Base-by-base conservation (phyloP, 2,329 filamentous ascomycete genomes). In the Epichloe uncinata region DNA sequence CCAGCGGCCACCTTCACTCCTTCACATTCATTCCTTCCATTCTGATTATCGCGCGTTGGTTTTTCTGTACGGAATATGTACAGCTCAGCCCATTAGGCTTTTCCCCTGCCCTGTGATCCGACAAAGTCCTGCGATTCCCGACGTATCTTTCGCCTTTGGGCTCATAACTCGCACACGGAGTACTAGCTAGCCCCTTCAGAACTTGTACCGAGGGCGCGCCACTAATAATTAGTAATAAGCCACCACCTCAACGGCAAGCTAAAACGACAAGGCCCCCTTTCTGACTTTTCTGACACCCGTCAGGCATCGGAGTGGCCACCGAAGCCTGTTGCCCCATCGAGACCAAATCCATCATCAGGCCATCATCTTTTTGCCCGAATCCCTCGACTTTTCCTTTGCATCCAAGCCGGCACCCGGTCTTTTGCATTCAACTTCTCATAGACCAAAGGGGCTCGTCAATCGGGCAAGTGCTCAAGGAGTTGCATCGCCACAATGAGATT, bases 401-500 rank as follows among this genome's bases (percentile, higher is more conserved):
- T 15, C 22, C 42, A 41, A 44, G 22, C 42, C 22, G 4, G 22
- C 42, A 20, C 26, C 12, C 22, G 12, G 20, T 43, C 18, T 7
- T 7, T 26, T 13, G 42, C 18, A 43, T n/a, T n/a, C 12, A 40
- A 40, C n/a, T 18, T 12, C 26, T 30, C 26, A 41, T 5, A 18
- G 38, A 41, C 38, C n/a, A 41, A 41, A 12, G 38, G n/a, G 18
- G 26, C 38, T 41, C 16, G 8, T 11, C 8, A 20, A 20, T 41
- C 5, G 12, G 16, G 8, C 38, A 13, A 18, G 20, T 11, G n/a
- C 38, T 37, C 11, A 38, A 30, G n/a, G 36, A 33, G 37, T 30
- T 22, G 30, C 30, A 20, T 40, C 50, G 49, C 50, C 66, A 72
- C 57, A 56, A 85, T 86, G 82, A 80, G 74, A 66, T 66, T 84